A percentile compares a stretch with the other conserved stretches of the same genome.
Evolutionary conservation across 2,329 filamentous ascomycete genomes (phyloP).

Genomic region (Calonectria pauciramosa): DNA sequence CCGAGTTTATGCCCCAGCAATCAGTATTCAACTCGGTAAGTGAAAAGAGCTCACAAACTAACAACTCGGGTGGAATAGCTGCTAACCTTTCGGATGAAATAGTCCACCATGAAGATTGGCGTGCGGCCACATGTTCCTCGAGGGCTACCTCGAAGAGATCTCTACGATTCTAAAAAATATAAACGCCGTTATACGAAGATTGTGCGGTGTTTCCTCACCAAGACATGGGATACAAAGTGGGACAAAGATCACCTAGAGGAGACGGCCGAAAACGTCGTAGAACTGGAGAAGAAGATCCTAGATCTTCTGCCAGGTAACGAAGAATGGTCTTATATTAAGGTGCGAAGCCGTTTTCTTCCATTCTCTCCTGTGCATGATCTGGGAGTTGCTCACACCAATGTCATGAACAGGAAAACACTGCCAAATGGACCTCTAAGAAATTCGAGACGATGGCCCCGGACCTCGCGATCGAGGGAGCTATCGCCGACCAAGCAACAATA

Average conservation of each 20-base stretch:
- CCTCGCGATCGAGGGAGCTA: slow-evolving; percentile 2
- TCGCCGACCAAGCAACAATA: neutral
- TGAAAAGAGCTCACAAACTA: neutral
- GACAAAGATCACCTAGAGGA: neutral
- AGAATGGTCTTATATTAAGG: slow-evolving; percentile 13
- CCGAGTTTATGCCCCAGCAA: slow-evolving; percentile 24
- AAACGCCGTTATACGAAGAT: neutral
- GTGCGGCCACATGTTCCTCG: slow-evolving; percentile 19
- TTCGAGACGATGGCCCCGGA: slow-evolving; percentile 12
- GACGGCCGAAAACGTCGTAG: slow-evolving; percentile 9
- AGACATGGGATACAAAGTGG: neutral
- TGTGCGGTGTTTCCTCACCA: neutral
- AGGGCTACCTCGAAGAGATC: slow-evolving; percentile 17
- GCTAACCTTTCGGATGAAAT: neutral
- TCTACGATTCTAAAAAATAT: slow-evolving; percentile 11
- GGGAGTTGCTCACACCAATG: neutral
- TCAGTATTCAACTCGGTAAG: slow-evolving; percentile 34
- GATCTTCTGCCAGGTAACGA: slow-evolving; percentile 4
- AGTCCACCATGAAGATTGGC: slow-evolving; percentile 25
- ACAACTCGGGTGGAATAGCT: neutral
- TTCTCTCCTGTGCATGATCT: no score
- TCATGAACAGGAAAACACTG: slow-evolving; percentile 11
- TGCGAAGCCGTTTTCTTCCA: neutral
- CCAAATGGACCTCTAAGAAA: neutral
- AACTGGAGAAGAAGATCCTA: slow-evolving; percentile 20